Percentiles rank a stretch among this genome's conserved stretches.
Conservation (phyloP, 1,284 basidiomycete genomes). For the Tilletia indica region DNA sequence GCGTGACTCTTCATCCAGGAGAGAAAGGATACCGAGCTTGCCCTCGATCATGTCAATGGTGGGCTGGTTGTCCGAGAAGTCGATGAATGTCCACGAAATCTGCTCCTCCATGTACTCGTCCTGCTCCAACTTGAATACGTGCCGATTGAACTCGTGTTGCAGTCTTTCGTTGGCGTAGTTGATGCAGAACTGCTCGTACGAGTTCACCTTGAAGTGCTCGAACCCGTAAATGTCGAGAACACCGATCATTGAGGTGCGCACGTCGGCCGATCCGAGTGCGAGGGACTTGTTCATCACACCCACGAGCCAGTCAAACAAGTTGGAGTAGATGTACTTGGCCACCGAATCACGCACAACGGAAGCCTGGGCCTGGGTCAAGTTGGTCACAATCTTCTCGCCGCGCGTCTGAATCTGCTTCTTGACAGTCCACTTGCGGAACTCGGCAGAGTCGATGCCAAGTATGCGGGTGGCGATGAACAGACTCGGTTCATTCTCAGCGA, state of each 20-base stretch:
- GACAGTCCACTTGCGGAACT: slow-evolving; percentile 98
- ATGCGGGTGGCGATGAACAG: slow-evolving; percentile 80
- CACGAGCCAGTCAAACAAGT: slow-evolving; percentile 97
- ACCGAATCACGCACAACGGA: slow-evolving; percentile 95
- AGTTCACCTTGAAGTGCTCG: slow-evolving; percentile 65
- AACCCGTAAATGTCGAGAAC: slow-evolving; percentile 74
- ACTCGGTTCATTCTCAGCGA: slow-evolving; percentile 81
- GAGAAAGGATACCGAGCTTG: slow-evolving; percentile 87
- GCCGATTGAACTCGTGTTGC: slow-evolving; percentile 75
- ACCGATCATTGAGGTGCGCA: slow-evolving; percentile 95
- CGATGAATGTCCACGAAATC: slow-evolving; percentile 99
- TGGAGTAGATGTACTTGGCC: slow-evolving; percentile 97
- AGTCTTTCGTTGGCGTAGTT: slow-evolving; percentile 98
- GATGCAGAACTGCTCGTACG: slow-evolving; percentile 99
- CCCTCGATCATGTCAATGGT: slow-evolving; percentile 99
- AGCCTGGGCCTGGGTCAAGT: slow-evolving; percentile 81
- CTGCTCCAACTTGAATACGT: slow-evolving; percentile 75
- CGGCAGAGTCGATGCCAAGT: slow-evolving; percentile 82
- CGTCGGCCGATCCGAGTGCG: slow-evolving; percentile 80
- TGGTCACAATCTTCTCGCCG: slow-evolving; percentile 89
- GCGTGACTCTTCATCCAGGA: slow-evolving; percentile 97
- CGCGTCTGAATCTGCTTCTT: slow-evolving; percentile 96
- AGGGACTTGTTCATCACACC: slow-evolving; percentile 93
- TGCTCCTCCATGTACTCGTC: slow-evolving; percentile 98
- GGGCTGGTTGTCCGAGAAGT: slow-evolving; percentile 96